phyloP scores from a whole-genome alignment of 1,284 basidiomycete species.

The Leccinum pachyderme region DNA sequence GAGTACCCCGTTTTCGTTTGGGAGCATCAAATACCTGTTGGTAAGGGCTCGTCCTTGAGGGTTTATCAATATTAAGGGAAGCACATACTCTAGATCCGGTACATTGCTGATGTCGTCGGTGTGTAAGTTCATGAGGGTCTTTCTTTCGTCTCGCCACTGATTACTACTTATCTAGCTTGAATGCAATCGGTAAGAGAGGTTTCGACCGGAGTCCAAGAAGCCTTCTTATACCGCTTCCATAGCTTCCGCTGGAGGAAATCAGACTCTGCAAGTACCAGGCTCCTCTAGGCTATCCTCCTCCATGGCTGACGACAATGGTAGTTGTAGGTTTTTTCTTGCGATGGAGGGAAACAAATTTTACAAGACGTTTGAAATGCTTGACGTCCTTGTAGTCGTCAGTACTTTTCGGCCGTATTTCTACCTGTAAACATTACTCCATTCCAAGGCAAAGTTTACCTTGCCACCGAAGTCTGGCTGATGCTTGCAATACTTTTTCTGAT shows the following conservation, averaged over 20 bases:
- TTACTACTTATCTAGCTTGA: constrained; percentile 4
- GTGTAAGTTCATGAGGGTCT: constrained; percentile 8
- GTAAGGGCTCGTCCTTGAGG: background rate
- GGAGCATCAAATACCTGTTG: background rate
- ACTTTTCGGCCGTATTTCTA: too few species aligned
- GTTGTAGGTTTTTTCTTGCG: background rate
- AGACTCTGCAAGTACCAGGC: background rate
- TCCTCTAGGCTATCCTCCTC: background rate
- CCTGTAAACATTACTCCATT: background rate
- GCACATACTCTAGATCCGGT: constrained; percentile 11
- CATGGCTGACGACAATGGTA: background rate
- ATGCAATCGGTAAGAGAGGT: constrained; percentile 1
- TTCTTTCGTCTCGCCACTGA: background rate
- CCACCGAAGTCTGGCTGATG: background rate
- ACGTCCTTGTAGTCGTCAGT: background rate
- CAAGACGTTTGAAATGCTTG: too few species aligned
- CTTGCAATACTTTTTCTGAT: background rate
- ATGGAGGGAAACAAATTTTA: background rate
- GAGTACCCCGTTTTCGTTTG: background rate
- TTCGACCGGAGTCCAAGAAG: background rate
- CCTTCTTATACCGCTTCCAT: background rate
- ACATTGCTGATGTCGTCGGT: constrained; percentile 9
- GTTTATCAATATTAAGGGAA: background rate
- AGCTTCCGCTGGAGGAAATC: constrained; percentile 7
- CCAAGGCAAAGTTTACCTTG: background rate